Base-by-base conservation (phyloP, 441 rosid species). In the Erysimum cheiri region DNA sequence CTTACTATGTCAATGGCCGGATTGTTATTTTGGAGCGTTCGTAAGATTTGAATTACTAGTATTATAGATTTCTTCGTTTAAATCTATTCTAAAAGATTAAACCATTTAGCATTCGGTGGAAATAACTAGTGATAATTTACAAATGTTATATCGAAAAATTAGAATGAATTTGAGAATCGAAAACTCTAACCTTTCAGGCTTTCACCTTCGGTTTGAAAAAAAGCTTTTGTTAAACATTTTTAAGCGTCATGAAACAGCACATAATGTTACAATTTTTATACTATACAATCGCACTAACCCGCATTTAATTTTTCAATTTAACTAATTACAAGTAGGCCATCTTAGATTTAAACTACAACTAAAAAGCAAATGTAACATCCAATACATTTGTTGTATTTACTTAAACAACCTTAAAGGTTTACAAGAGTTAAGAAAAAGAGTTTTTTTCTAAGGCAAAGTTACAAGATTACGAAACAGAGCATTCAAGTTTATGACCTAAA, bases 331-430 rank as follows among this genome's bases (percentile, higher is more conserved):
- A 10, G 9, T 15, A 39, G 3, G 8, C 14, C 24, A 41, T 61
- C 54, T 43, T 37, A 60, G 12, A 28, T 28, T 40, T 14, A 12
- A 19, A 4, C 22, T 12, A 17, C 43, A 43, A 10, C 6, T 57
- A 11, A 10, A 14, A 13, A 40, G 39, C 12, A 60, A 49, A 29
- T 8, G 15, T 13, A 43, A 31, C 22, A 43, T 46, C 56, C 62
- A 36, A 71, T 54, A 55, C 15, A 64, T 37, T 47, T 64, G 52
- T 29, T 56, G 33, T 56, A 64, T 64, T 64, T 48, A 72, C 65
- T 47, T 28, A 31, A 47, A 28, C 37, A 48, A 19, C 66, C 33
- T 39, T 26, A 5, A 62, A 35, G 53, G 60, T 12, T 72, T 65
- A 41, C 62, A 59, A 41, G 50, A 44, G 62, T 50, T 41, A 24